Evolutionary conservation across 2,329 filamentous ascomycete species (phyloP), one percentile per base, ranked within the genome.

Genomic region (Apiospora sp.): DNA sequence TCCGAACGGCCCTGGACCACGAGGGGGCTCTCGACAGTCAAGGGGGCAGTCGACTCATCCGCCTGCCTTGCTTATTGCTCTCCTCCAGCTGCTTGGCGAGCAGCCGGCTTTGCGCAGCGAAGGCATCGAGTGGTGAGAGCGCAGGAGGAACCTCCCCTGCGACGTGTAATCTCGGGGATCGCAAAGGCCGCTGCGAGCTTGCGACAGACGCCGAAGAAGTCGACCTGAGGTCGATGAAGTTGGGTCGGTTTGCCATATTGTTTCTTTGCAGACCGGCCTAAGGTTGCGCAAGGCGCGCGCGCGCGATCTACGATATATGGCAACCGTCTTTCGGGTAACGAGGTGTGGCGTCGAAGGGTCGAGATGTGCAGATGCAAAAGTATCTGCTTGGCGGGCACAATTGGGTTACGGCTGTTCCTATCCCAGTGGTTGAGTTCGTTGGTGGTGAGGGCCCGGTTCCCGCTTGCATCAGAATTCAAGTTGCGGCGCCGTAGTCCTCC

Each of bases 51-150:
- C 96, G 90, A 83, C 95, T 98, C 83, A 98, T 89, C 72, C 95
- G 90, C 75, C 92, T 91, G 69, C 94, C 95, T 74, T 90, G 89
- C 79, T 90, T 91, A 79, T 90, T 89, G 75, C 90, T 92, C 77
- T 96, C 92, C 81, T 98, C 92, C 74, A 99, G 90, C 83, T 97
- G 93, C 83, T 91, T 93, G 51, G 95, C 95, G 70, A 99, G 89
- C 77, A 97, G 85, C 72, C 96, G 92, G 78, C 95, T 97, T 80
- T 98, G 96, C 74, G 96, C 88, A 30, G 96, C 96, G 81, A 99
- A 97, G 68, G 96, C 96, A 87, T 99, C 96, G 75, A 99, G 89
- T 14, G 96, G 96, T 10, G 96, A 98, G 72, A 98, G 88, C 70
- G 96, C 93, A 6, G 96, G 96, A 27, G 96, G 96, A 0, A 93